Percentiles rank a stretch among this genome's conserved stretches.
Conservation (phyloP, 257 asterid genomes). For the Solanum infundibuliforme region DNA sequence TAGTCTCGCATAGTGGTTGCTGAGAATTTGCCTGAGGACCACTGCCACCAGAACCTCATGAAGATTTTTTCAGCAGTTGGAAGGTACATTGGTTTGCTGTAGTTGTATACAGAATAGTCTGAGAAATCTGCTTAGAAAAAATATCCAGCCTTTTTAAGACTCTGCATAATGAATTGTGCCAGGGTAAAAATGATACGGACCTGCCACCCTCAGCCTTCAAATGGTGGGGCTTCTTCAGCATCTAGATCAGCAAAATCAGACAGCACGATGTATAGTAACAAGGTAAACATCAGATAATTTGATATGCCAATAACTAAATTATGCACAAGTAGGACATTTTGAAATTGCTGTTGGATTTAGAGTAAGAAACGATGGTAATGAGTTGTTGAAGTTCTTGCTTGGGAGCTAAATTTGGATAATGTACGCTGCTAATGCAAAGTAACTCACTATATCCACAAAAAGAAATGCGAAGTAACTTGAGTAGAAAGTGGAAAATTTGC, state of each 20-base stretch:
- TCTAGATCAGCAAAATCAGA: conserved; percentile 60
- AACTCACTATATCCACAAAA: neutral
- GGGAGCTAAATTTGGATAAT: neutral
- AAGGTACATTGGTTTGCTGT: conserved; percentile 40
- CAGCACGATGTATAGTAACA: conserved; percentile 41
- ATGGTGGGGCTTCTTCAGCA: conserved; percentile 38
- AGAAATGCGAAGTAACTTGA: neutral
- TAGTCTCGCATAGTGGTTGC: conserved; percentile 78
- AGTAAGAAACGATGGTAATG: neutral
- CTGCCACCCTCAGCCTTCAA: conserved; percentile 62
- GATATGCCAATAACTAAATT: neutral
- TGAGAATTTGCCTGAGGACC: conserved; percentile 88
- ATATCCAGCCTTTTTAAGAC: neutral
- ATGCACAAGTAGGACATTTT: conserved; percentile 2
- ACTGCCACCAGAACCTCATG: conserved; percentile 87
- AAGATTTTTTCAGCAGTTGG: conserved; percentile 76
- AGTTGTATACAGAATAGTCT: neutral
- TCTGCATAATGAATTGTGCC: conserved; percentile 12
- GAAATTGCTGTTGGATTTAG: neutral
- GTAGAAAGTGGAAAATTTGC: neutral
- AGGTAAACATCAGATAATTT: conserved; percentile 33
- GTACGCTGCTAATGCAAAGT: neutral
- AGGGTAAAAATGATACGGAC: conserved; percentile 90
- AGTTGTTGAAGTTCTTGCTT: neutral
- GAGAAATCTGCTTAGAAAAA: neutral